Base-by-base conservation (phyloP, 768 basidiomycete species). In the Tulasnella calospora region DNA sequence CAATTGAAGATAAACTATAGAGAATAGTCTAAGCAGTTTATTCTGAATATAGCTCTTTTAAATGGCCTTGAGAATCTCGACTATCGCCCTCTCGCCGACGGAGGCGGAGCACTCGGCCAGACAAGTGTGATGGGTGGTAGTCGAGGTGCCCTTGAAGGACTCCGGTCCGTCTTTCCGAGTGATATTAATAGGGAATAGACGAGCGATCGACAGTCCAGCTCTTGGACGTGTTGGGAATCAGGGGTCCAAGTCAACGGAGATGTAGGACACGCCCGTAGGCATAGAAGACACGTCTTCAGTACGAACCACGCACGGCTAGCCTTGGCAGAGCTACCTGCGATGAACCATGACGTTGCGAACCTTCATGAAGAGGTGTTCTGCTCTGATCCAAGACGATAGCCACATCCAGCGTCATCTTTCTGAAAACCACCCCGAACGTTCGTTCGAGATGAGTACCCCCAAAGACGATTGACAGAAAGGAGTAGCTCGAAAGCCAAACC, bases 1-100 rank as follows among this genome's bases (percentile, higher is more conserved):
- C 61, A 67, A 67, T 67, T 67, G 61, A 67, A 67, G 61, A 67
- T 67, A 67, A 67, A 27, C 61, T 27, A 67, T 30, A 67, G 61
- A 57, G 55, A 15, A 10, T 15, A 67, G 61, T 30, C 61, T 30
- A 67, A 67, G 61, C 61, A 67, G 61, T 33, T 67, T 67, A 67
- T 67, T 67, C 27, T n/a, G 33, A 27, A 67, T 67, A 67, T 67
- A 67, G 61, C 61, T 67, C n/a, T 67, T n/a, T 30, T 13, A 30
- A 33, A 67, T 33, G 61, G 33, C 61, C 61, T 67, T 67, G 61
- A 67, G 61, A 67, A 27, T 19, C 21, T 51, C 47, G 47, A 44
- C 47, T 23, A 51, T 51, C 6, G 13, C 13, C n/a, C n/a, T n/a
- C n/a, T n/a, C 6, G 61, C 61, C 61, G 61, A 67, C 61, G 61